Conservation (phyloP, 83 land plant species). For the Picea abies region DNA sequence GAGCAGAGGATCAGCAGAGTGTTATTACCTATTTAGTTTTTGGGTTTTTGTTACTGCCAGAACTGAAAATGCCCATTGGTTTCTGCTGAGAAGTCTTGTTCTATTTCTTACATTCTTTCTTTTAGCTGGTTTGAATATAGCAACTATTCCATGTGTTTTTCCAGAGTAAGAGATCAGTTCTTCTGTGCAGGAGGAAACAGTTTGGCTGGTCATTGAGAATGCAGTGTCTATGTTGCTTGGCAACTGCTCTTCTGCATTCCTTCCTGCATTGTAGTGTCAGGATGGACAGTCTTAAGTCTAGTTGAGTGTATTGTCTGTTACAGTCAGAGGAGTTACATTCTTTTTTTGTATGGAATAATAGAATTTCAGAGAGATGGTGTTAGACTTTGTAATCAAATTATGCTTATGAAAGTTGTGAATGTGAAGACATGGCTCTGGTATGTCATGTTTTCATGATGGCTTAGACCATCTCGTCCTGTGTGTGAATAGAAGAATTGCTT, state of each 20-base stretch:
- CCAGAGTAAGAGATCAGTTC: slow-evolving; percentile 3
- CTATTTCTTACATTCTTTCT: background rate
- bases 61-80: background rate
- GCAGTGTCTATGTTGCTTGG: slow-evolving; percentile 19
- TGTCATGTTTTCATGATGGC: too few relatives aligned
- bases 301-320: too few relatives aligned
- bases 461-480: too few relatives aligned
- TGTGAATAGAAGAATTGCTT: too few relatives aligned
- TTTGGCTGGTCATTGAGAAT: slow-evolving; percentile 15
- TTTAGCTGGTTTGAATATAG: background rate
- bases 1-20: background rate
- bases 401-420: too few relatives aligned
- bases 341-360: too few relatives aligned
- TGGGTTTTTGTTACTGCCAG: slow-evolving; percentile 1
- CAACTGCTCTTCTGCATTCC: slow-evolving; percentile 20
- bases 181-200: slow-evolving; percentile 22
- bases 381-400: too few relatives aligned
- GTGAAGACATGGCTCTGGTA: too few relatives aligned
- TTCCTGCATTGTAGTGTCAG: background rate
- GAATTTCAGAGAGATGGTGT: too few relatives aligned
- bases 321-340: too few relatives aligned
- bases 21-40: background rate
- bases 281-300: too few relatives aligned
- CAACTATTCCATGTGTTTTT: background rate
- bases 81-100: slow-evolving; percentile 4